These are phyloP conservation scores for Castanea crenata DNA, from an alignment of 306 rosid species.

Conservation along the genomic window DNA sequence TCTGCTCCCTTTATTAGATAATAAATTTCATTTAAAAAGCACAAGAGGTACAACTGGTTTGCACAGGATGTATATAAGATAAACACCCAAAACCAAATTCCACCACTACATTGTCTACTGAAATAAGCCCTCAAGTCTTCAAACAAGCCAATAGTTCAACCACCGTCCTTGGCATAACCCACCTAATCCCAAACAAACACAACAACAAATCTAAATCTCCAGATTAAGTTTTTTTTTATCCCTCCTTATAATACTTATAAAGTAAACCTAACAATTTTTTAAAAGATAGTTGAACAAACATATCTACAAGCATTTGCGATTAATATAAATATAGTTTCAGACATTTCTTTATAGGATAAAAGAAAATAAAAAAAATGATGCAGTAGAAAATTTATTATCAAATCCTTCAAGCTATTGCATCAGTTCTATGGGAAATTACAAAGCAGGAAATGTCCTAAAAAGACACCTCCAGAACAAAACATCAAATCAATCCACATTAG, in stretches of 20 bases:
- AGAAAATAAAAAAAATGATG: not conserved
- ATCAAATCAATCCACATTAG: not conserved
- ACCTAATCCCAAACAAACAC: not conserved
- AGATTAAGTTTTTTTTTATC: not conserved
- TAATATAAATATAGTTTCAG: not conserved
- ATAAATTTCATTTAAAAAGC: not conserved
- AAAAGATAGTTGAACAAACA: not conserved
- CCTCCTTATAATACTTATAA: not conserved
- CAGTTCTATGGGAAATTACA: not conserved
- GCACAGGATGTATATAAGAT: not conserved
- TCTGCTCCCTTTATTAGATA: not conserved
- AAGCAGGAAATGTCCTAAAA: not conserved
- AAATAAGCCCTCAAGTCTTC: not conserved
- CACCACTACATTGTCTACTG: not conserved
- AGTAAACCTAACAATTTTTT: not conserved
- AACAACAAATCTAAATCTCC: not conserved
- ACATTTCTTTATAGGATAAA: not conserved
- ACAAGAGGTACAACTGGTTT: not conserved
- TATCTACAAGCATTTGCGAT: not conserved
- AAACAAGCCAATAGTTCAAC: not conserved
- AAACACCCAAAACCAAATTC: not conserved
- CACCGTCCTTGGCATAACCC: not conserved
- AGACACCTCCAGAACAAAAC: not conserved
- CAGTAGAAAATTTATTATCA: too few relatives aligned
- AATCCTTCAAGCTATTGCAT: not conserved